phyloP scores from a whole-genome alignment of 2,329 filamentous ascomycete species.

The Pezicula carpinea region DNA sequence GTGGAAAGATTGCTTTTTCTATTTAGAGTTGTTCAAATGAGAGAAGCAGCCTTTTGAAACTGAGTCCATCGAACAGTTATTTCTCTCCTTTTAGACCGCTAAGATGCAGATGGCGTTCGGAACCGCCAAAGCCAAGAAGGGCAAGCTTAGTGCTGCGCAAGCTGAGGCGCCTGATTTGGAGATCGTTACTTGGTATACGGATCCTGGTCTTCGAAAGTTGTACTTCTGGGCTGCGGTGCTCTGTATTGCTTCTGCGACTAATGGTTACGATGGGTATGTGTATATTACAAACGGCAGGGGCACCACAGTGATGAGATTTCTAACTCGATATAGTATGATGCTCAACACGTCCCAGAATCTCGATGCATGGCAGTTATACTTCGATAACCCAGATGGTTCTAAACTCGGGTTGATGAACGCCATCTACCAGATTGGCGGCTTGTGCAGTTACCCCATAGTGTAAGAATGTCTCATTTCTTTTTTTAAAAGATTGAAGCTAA shows the following conservation, averaged over 20 bases:
- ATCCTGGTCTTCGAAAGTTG: conserved; percentile 51
- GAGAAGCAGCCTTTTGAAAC: no score
- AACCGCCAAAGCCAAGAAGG: conserved; percentile 8
- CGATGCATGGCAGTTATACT: conserved; percentile 47
- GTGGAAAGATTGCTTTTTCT: no score
- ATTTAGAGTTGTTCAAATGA: no score
- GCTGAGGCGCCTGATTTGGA: conserved; percentile 46
- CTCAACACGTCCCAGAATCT: conserved; percentile 57
- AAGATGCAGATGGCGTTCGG: not conserved
- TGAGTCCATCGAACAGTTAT: no score
- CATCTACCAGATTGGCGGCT: conserved; percentile 37
- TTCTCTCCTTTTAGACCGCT: not conserved
- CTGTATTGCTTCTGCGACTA: conserved; percentile 56
- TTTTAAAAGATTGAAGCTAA: conserved; percentile 5
- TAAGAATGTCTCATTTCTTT: conserved; percentile 6
- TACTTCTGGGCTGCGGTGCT: conserved; percentile 50
- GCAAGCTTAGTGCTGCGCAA: conserved; percentile 35
- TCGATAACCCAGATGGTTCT: conserved; percentile 34
- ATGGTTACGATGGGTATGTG: conserved; percentile 52
- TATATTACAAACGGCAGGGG: not conserved
- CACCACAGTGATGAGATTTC: not conserved
- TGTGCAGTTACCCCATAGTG: conserved; percentile 32
- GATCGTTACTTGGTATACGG: conserved; percentile 50
- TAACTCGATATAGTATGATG: conserved; percentile 36
- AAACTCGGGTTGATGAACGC: conserved; percentile 40